These are phyloP conservation scores for Globisporangium okanoganense DNA, from an alignment of 352 stramenopile species.

Conservation along the genomic window DNA sequence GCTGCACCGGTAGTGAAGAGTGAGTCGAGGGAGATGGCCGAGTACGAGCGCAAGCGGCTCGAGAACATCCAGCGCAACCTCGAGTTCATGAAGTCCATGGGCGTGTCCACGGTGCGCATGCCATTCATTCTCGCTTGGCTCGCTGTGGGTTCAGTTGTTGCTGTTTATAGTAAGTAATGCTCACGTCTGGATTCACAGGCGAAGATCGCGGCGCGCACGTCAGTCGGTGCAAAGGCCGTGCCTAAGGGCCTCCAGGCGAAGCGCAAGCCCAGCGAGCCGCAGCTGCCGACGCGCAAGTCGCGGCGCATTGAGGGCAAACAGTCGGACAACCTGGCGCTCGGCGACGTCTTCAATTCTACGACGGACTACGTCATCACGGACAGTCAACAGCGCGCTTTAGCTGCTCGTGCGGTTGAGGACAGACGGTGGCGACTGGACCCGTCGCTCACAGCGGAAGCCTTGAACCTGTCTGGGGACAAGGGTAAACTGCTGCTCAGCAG, in stretches of 20 bases:
- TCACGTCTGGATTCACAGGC: constrained; percentile 32
- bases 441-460: constrained; percentile 22
- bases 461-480: constrained; percentile 29
- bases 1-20: not conserved
- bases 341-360: constrained; percentile 3
- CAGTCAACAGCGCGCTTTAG: not conserved
- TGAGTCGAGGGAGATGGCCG: constrained; percentile 29
- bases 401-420: not conserved
- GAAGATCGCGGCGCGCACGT: constrained; percentile 61
- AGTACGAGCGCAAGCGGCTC: constrained; percentile 79
- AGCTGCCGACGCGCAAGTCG: constrained; percentile 50
- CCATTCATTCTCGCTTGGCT: not conserved
- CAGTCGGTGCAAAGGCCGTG: constrained; percentile 14
- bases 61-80: constrained; percentile 86
- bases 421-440: constrained; percentile 18
- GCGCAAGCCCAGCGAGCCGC: constrained; percentile 19
- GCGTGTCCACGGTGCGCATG: constrained; percentile 55
- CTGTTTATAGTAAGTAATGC: not conserved
- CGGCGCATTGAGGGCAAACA: constrained; percentile 56
- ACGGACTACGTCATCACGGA: constrained; percentile 1
- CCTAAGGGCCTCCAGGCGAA: constrained; percentile 16
- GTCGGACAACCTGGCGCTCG: constrained; percentile 35
- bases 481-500: constrained; percentile 38
- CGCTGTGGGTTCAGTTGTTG: not conserved
- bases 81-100: constrained; percentile 82